These are phyloP conservation scores for Quercus variabilis DNA, from an alignment of 306 rosid species.

Conservation along the genomic window DNA sequence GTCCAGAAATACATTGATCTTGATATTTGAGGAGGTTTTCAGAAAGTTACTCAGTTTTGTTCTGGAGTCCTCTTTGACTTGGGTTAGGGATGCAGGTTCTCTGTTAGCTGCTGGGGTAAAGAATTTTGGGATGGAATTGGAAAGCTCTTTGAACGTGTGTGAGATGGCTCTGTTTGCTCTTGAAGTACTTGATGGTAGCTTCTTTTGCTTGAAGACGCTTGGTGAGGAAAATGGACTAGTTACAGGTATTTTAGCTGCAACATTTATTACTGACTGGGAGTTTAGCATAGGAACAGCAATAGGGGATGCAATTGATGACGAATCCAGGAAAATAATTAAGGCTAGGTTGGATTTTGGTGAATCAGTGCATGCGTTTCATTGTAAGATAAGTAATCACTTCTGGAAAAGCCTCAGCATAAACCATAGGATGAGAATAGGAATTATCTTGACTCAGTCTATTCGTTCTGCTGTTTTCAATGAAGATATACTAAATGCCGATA, in stretches of 20 bases:
- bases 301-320: slow-evolving; percentile 41
- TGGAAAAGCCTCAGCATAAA: slow-evolving; percentile 48
- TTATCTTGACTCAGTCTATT: slow-evolving; percentile 51
- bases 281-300: slow-evolving; percentile 40
- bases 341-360: slow-evolving; percentile 57
- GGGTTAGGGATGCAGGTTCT: slow-evolving; percentile 64
- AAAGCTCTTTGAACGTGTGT: slow-evolving; percentile 37
- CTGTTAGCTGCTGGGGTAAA: slow-evolving; percentile 37
- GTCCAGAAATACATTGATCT: slow-evolving; percentile 53
- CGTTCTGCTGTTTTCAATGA: slow-evolving; percentile 65
- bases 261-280: slow-evolving; percentile 76
- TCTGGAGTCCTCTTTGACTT: slow-evolving; percentile 53
- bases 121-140: slow-evolving; percentile 29
- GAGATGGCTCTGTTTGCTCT: slow-evolving; percentile 70
- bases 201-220: slow-evolving; percentile 60
- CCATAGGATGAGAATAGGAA: slow-evolving; percentile 41
- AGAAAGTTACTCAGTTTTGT: slow-evolving; percentile 65
- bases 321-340: slow-evolving; percentile 32
- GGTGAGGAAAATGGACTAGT: slow-evolving; percentile 56
- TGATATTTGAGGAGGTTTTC: slow-evolving; percentile 62
- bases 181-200: slow-evolving; percentile 72
- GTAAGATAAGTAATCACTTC: slow-evolving; percentile 52
- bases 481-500: slow-evolving; percentile 44
- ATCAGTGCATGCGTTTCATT: slow-evolving; percentile 41
- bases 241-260: slow-evolving; percentile 64